These are phyloP conservation scores for Suillus luteus DNA, from an alignment of 768 basidiomycete genomes.

Conservation along the genomic window DNA sequence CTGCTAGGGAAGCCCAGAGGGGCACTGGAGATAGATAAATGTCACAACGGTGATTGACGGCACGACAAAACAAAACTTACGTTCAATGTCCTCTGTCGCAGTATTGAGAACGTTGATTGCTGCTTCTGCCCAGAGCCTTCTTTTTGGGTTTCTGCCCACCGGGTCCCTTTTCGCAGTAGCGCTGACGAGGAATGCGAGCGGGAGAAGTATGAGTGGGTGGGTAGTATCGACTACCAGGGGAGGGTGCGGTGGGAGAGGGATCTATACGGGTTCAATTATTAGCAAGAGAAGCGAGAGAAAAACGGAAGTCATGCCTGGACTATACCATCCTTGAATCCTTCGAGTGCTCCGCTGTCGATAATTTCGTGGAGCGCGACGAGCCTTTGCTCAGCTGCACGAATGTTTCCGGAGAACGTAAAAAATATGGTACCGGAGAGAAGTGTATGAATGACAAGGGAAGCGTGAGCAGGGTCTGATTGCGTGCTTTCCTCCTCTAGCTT, in stretches of 20 bases:
- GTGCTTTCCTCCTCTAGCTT: slow-evolving; percentile 23
- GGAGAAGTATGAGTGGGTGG: slow-evolving; percentile 65
- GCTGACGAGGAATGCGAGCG: slow-evolving; percentile 68
- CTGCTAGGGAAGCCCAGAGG: slow-evolving; percentile 52
- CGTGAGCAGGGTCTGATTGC: slow-evolving; percentile 32
- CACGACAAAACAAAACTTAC: slow-evolving; percentile 21
- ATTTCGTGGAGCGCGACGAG: slow-evolving; percentile 64
- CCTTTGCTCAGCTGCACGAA: slow-evolving; percentile 48
- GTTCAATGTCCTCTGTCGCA: slow-evolving; percentile 28
- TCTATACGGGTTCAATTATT: slow-evolving; percentile 9
- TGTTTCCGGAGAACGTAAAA: slow-evolving; percentile 59
- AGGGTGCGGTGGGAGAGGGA: slow-evolving; percentile 36
- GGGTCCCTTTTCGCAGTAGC: slow-evolving; percentile 70
- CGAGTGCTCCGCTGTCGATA: slow-evolving; percentile 58
- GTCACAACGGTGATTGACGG: neutral
- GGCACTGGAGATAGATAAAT: slow-evolving; percentile 43
- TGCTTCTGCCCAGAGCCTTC: slow-evolving; percentile 67
- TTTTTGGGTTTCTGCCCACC: slow-evolving; percentile 72
- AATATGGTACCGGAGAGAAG: slow-evolving; percentile 64
- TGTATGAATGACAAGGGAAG: slow-evolving; percentile 53
- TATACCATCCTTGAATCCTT: slow-evolving; percentile 40
- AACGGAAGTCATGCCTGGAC: slow-evolving; percentile 34
- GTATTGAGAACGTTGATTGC: slow-evolving; percentile 46
- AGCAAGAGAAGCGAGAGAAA: neutral
- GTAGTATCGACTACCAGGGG: slow-evolving; percentile 60